phyloP scores from a whole-genome alignment of 768 basidiomycete species.

The Psilocybe sp. region DNA sequence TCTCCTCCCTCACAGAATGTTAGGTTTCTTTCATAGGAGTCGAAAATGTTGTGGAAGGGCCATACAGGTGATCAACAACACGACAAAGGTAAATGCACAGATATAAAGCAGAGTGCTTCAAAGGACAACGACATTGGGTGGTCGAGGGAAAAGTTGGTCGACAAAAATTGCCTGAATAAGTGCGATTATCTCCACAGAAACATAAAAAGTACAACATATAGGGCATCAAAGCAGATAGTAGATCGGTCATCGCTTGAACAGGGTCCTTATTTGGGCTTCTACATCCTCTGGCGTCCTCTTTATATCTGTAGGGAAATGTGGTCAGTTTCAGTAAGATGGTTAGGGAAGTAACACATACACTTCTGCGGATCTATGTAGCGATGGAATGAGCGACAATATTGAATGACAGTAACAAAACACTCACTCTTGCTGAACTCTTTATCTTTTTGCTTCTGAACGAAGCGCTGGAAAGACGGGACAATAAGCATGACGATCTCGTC shows the following conservation, averaged over 20 bases:
- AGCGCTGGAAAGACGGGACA: constrained; percentile 70
- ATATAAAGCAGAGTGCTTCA: too few species aligned
- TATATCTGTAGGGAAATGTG: constrained; percentile 51
- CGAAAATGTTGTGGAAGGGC: too few species aligned
- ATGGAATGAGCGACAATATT: constrained; percentile 2
- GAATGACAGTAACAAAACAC: constrained; percentile 17
- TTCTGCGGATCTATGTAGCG: constrained; percentile 63
- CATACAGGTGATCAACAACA: too few species aligned
- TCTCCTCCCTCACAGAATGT: too few species aligned
- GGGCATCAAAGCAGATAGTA: not conserved
- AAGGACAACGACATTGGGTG: too few species aligned
- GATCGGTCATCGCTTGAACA: constrained; percentile 36
- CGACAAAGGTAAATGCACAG: too few species aligned
- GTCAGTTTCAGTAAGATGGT: not conserved
- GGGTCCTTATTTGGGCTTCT: constrained; percentile 62
- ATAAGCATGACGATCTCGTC: constrained; percentile 80
- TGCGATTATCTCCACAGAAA: not conserved
- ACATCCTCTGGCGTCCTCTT: constrained; percentile 75
- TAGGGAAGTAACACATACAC: constrained; percentile 39
- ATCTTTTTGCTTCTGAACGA: constrained; percentile 71
- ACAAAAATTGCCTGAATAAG: not conserved
- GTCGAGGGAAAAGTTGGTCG: too few species aligned
- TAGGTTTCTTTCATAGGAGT: too few species aligned
- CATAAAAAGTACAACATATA: not conserved
- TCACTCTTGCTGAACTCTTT: constrained; percentile 86